These are phyloP conservation scores for Hymenoscyphus fraxineus DNA, from an alignment of 2,329 filamentous ascomycete genomes.

Conservation along the genomic window DNA sequence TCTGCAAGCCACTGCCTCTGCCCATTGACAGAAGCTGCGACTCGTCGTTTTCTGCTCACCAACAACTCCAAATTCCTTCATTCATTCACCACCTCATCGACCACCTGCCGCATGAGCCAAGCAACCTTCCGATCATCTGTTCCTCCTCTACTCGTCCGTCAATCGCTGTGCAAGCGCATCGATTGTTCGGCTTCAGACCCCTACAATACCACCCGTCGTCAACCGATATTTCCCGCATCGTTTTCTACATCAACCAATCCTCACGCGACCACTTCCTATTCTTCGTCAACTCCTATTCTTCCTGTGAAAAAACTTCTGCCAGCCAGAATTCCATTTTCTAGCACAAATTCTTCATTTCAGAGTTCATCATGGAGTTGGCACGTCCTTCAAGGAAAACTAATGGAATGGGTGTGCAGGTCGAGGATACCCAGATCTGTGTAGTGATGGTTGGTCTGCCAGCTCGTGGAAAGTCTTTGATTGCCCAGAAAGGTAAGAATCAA, in stretches of 20 bases:
- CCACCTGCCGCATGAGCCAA: conserved; percentile 8
- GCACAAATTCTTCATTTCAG: background rate
- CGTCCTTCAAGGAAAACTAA: conserved; percentile 43
- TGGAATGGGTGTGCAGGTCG: conserved; percentile 76
- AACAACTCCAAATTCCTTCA: conserved; percentile 3
- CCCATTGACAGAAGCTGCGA: background rate
- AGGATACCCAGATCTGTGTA: conserved; percentile 95
- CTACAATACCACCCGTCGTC: conserved; percentile 10
- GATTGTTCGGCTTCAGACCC: background rate
- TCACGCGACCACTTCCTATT: conserved; percentile 23
- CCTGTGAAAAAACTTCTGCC: background rate
- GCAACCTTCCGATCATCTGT: background rate
- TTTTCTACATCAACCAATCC: conserved; percentile 13
- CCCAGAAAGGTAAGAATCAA: conserved; percentile 76
- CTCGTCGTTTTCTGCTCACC: background rate
- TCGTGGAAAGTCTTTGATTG: conserved; percentile 94
- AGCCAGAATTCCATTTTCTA: conserved; percentile 7
- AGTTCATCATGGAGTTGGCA: conserved; percentile 23
- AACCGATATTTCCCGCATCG: conserved; percentile 20
- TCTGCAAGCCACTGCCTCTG: conserved; percentile 1
- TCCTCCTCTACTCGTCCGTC: background rate
- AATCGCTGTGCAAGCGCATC: conserved; percentile 3
- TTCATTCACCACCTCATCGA: background rate
- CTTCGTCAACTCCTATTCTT: conserved; percentile 2
- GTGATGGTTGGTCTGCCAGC: conserved; percentile 98